phyloP scores from a whole-genome alignment of 116 monocot genomes.

The Iris pallida region DNA sequence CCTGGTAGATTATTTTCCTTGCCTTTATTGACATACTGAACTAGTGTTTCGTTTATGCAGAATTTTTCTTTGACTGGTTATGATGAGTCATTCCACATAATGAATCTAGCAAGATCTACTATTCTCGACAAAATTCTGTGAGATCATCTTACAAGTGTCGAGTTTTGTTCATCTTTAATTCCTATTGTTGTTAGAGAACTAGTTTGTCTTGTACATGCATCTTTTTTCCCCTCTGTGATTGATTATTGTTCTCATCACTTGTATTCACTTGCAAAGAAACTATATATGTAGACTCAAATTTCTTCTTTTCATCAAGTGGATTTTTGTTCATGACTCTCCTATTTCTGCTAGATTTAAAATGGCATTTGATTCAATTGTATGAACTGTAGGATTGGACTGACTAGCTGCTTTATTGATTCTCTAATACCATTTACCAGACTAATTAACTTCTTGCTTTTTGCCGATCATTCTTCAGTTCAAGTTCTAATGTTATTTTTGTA shows the following conservation, averaged over 20 bases:
- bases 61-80: slow-evolving; percentile 8
- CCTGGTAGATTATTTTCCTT: too few species aligned
- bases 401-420: too few species aligned
- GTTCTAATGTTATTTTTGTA: neutral
- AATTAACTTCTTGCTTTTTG: too few species aligned
- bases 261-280: neutral
- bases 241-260: neutral
- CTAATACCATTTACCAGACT: too few species aligned
- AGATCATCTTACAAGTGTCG: slow-evolving; percentile 12
- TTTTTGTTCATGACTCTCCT: too few species aligned
- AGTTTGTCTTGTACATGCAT: too few species aligned
- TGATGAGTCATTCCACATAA: slow-evolving; percentile 33
- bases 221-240: too few species aligned
- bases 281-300: neutral
- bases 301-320: neutral
- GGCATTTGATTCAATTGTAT: too few species aligned
- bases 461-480: too few species aligned
- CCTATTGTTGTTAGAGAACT: neutral
- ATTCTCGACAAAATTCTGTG: slow-evolving; percentile 55
- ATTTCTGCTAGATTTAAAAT: too few species aligned
- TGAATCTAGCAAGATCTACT: slow-evolving; percentile 39
- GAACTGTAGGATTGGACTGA: too few species aligned
- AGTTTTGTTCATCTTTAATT: neutral
- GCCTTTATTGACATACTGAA: neutral
- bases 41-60: slow-evolving; percentile 25